A percentile compares a stretch with the other conserved stretches of the same genome.
Evolutionary conservation across 2,329 filamentous ascomycete species (phyloP).

Genomic region (Clonostachys sp.): DNA sequence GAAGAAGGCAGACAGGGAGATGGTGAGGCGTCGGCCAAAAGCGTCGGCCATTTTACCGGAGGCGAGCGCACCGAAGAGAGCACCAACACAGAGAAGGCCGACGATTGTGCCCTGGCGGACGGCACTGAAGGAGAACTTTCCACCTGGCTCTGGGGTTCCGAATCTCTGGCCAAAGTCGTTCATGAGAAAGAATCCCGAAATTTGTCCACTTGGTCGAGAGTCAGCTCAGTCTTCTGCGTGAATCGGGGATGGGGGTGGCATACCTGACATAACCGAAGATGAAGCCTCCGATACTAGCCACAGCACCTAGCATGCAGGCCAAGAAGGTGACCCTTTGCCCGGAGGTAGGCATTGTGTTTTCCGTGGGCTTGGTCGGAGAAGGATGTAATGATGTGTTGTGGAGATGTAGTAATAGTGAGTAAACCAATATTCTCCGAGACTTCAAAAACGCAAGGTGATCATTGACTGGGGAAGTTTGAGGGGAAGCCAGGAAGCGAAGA

Average conservation of each 20-base stretch:
- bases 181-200: slow-evolving; percentile 59
- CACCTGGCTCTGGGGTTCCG: slow-evolving; percentile 31
- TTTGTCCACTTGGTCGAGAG: slow-evolving; percentile 42
- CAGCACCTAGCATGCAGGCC: slow-evolving; percentile 41
- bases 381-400: too few relatives aligned
- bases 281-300: slow-evolving; percentile 51
- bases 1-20: slow-evolving; percentile 56
- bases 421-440: too few relatives aligned
- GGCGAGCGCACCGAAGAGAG: slow-evolving; percentile 50
- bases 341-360: too few relatives aligned
- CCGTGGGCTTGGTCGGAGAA: too few relatives aligned
- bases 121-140: slow-evolving; percentile 45
- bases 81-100: slow-evolving; percentile 55
- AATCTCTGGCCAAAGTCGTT: slow-evolving; percentile 50
- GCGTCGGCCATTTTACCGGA: slow-evolving; percentile 58
- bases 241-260: slow-evolving; percentile 4
- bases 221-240: not conserved
- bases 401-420: too few relatives aligned
- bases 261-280: slow-evolving; percentile 55
- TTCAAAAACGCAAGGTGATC: too few relatives aligned
- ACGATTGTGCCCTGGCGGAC: slow-evolving; percentile 60
- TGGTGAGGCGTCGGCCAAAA: slow-evolving; percentile 57
- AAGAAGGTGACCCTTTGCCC: slow-evolving; percentile 27
- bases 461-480: too few relatives aligned
- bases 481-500: too few relatives aligned